A percentile compares a stretch with the other conserved stretches of the same genome.
These are phyloP conservation scores for Pyricularia pennisetigena DNA, from an alignment of 2,329 filamentous ascomycete genomes.

Conservation along the genomic window DNA sequence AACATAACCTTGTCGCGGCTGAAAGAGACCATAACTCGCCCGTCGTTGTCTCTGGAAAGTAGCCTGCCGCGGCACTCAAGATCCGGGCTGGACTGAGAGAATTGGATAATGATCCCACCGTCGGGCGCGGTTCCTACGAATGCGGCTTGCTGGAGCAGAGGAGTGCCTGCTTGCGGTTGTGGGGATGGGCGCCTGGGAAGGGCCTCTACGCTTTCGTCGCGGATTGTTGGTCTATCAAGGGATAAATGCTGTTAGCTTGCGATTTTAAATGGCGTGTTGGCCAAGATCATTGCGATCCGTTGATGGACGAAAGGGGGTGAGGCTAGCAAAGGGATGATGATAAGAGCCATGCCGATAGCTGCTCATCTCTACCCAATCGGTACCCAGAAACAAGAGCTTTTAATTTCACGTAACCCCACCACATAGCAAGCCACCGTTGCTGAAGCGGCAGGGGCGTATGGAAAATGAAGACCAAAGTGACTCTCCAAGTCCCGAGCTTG, in stretches of 20 bases:
- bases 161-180: not conserved
- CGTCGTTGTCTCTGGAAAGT: not conserved
- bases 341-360: not conserved
- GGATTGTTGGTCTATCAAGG: constrained; percentile 2
- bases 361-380: not conserved
- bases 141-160: not conserved
- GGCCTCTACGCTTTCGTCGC: not conserved
- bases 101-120: constrained; percentile 4
- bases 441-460: not conserved
- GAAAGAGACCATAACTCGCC: constrained; percentile 4
- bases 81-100: not conserved
- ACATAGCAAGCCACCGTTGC: not conserved
- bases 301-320: not conserved
- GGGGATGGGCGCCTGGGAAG: not conserved
- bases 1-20: not conserved
- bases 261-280: not conserved
- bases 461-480: not conserved
- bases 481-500: not conserved
- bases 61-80: constrained; percentile 3
- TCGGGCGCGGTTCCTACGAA: constrained; percentile 1
- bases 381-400: not conserved
- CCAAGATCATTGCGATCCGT: not conserved
- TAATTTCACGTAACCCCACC: not conserved
- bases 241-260: not conserved
- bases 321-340: not conserved